A percentile compares a stretch with the other conserved stretches of the same genome.
Evolutionary conservation across 768 basidiomycete genomes (phyloP).

Genomic region (Tricholoma terreum): DNA sequence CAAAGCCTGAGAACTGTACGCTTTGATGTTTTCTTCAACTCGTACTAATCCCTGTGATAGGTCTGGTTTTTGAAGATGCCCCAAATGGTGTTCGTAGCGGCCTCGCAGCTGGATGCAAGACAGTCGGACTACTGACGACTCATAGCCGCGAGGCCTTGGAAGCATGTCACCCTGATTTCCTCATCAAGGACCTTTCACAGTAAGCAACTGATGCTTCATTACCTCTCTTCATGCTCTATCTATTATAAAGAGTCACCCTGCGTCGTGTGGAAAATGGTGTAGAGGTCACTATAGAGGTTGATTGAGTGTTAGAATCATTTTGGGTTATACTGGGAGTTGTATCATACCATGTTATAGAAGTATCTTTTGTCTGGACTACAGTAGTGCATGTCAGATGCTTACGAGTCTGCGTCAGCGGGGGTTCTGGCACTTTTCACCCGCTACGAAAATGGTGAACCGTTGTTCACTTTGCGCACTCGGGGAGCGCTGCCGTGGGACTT

Average conservation of each 20-base stretch:
- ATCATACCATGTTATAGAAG: too few species aligned
- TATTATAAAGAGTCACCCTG: slow-evolving; percentile 32
- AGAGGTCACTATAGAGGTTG: slow-evolving; percentile 40
- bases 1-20: slow-evolving; percentile 61
- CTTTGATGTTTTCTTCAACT: background rate
- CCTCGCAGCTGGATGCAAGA: slow-evolving; percentile 58
- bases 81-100: slow-evolving; percentile 41
- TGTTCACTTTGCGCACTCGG: too few species aligned
- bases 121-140: slow-evolving; percentile 79
- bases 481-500: too few species aligned
- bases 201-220: slow-evolving; percentile 25
- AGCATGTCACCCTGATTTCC: slow-evolving; percentile 58
- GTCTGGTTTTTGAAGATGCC: slow-evolving; percentile 90
- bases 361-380: too few species aligned
- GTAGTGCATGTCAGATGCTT: too few species aligned
- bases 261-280: slow-evolving; percentile 38
- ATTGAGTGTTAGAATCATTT: slow-evolving; percentile 11
- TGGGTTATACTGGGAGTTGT: too few species aligned
- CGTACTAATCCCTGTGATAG: slow-evolving; percentile 29
- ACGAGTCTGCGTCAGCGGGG: too few species aligned
- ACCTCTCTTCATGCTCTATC: background rate
- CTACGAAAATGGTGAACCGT: too few species aligned
- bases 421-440: too few species aligned
- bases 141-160: slow-evolving; percentile 70
- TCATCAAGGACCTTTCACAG: slow-evolving; percentile 74